Evolutionary conservation across 2,329 filamentous ascomycete species (phyloP).

Genomic region (Aureobasidium sp.): DNA sequence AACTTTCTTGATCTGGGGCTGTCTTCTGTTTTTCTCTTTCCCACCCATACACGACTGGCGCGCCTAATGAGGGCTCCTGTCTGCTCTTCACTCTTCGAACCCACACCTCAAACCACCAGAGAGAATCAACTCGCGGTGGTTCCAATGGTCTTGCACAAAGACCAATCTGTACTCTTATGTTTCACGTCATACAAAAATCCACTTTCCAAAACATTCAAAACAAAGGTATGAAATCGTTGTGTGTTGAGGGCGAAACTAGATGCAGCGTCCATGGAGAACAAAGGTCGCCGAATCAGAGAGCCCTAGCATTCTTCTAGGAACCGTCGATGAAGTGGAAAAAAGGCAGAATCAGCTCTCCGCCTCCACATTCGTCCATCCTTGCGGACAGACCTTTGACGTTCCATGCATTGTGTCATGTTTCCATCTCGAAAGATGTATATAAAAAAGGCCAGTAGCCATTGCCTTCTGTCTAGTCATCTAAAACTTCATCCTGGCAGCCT

Average conservation of each 20-base stretch:
- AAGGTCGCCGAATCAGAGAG: slow-evolving; percentile 19
- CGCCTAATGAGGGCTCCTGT: neutral
- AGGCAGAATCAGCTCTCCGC: slow-evolving; percentile 11
- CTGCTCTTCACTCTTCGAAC: slow-evolving; percentile 11
- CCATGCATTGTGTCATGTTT: neutral
- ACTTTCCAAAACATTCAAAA: neutral
- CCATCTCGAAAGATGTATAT: neutral
- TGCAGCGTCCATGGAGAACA: neutral
- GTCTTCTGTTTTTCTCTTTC: neutral
- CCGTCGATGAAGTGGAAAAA: slow-evolving; percentile 13
- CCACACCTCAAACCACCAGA: neutral
- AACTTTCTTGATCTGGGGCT: neutral
- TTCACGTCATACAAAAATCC: slow-evolving; percentile 5
- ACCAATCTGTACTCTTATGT: slow-evolving; percentile 3
- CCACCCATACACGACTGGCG: neutral
- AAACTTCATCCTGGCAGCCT: slow-evolving; percentile 29
- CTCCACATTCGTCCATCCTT: slow-evolving; percentile 7
- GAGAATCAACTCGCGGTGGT: neutral
- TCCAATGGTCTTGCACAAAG: neutral
- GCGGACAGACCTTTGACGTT: slow-evolving; percentile 5
- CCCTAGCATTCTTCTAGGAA: slow-evolving; percentile 20
- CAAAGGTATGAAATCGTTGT: neutral
- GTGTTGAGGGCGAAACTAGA: slow-evolving; percentile 13
- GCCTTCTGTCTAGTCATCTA: neutral
- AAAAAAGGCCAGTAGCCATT: neutral